Evolutionary conservation across 164 flowering plant species (phyloP).

Genomic region (Tetracentron sinense): DNA sequence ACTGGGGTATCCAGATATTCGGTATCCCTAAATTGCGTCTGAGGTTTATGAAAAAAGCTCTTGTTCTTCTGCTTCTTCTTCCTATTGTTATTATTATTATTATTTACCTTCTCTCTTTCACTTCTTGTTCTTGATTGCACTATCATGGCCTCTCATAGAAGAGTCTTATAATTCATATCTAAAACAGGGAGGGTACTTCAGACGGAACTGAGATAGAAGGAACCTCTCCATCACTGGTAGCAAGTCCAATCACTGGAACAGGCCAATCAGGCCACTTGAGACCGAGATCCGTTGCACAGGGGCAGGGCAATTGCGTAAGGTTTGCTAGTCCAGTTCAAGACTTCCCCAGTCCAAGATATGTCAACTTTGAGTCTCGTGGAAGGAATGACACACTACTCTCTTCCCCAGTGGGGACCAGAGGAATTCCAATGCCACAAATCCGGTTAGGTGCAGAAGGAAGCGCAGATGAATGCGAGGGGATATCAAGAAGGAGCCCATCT

Average conservation of each 20-base stretch:
- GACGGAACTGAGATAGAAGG: constrained; percentile 19
- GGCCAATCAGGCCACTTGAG: constrained; percentile 16
- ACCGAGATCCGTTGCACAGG: constrained; percentile 18
- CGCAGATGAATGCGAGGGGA: constrained; percentile 22
- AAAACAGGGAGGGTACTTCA: constrained; percentile 35
- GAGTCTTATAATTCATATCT: constrained; percentile 1
- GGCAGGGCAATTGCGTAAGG: constrained; percentile 5
- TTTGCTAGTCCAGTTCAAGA: constrained; percentile 23
- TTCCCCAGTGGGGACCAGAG: constrained; percentile 21
- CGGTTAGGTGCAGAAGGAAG: constrained; percentile 17
- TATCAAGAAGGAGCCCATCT: constrained; percentile 20
- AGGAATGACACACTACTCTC: constrained; percentile 2
- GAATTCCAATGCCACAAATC: constrained; percentile 16
- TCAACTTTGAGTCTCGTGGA: constrained; percentile 5
- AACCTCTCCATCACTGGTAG: constrained; percentile 17
- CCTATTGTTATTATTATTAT: neutral
- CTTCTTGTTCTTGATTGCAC: neutral
- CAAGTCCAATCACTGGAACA: constrained; percentile 23
- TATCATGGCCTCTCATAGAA: neutral
- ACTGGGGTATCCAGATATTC: neutral
- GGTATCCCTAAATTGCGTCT: neutral
- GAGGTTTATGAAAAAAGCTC: neutral
- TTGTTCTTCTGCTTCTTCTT: neutral
- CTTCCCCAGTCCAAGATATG: constrained; percentile 26
- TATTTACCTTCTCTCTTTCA: neutral